Conservation (phyloP, 108 stramenopile species). For the Nannochloropsis oceanica region DNA sequence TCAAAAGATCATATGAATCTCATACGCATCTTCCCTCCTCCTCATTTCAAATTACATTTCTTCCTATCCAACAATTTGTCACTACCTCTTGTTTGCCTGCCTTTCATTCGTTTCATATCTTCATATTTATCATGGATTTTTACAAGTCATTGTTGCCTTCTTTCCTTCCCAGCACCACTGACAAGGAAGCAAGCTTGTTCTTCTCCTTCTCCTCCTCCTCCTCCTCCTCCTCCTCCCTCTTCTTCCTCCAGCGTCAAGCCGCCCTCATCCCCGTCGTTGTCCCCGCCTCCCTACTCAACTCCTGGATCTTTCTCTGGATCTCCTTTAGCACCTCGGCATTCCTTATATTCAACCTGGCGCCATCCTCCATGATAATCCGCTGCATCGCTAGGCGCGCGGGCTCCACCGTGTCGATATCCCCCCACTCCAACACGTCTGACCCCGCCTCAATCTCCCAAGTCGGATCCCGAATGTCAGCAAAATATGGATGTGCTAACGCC, state of each 20-base stretch:
- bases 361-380: neutral
- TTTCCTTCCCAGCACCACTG: too few species aligned
- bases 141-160: too few species aligned
- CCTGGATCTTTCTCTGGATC: neutral
- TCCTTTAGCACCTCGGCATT: neutral
- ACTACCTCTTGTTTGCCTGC: too few species aligned
- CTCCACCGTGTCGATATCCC: neutral
- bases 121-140: too few species aligned
- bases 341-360: neutral
- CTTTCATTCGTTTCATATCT: too few species aligned
- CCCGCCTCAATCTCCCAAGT: neutral
- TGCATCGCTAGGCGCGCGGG: neutral
- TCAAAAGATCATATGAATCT: too few species aligned
- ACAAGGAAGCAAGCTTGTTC: too few species aligned
- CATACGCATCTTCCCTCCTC: too few species aligned
- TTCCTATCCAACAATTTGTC: too few species aligned
- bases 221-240: too few species aligned
- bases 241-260: neutral
- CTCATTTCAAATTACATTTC: too few species aligned
- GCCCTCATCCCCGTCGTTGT: neutral
- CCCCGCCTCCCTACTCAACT: neutral
- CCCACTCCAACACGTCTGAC: neutral
- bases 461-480: neutral
- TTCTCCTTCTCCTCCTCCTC: too few species aligned
- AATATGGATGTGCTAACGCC: constrained; percentile 38